These are phyloP conservation scores for Leccinum broughii DNA, from an alignment of 768 basidiomycete species.

Conservation along the genomic window DNA sequence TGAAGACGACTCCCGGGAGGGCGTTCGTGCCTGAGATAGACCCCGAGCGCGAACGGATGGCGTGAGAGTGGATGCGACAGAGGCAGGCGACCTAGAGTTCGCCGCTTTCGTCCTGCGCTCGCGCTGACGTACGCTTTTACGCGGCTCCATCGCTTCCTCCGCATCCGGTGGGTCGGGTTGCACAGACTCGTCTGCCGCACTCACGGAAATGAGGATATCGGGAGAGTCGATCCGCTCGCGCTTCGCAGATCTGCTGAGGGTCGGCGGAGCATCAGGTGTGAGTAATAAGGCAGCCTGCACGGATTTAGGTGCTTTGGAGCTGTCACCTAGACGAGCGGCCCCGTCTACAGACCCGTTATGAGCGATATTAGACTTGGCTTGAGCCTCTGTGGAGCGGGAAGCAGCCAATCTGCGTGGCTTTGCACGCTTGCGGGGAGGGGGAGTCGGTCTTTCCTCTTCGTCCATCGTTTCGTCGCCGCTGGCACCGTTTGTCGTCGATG, in stretches of 20 bases:
- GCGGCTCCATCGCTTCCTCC: conserved; percentile 25
- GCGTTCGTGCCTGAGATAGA: conserved; percentile 22
- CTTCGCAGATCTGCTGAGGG: conserved; percentile 19
- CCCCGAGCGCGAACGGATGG: conserved; percentile 24
- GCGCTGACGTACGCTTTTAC: conserved; percentile 33
- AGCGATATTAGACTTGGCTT: conserved; percentile 5
- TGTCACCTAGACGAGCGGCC: conserved; percentile 7
- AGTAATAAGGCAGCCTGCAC: conserved; percentile 17
- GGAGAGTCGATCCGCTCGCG: conserved; percentile 24
- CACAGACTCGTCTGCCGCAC: conserved; percentile 11
- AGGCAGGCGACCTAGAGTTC: conserved; percentile 25
- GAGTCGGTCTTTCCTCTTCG: conserved; percentile 30
- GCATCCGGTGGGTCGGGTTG: conserved; percentile 16
- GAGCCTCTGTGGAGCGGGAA: conserved; percentile 8
- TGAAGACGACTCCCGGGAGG: conserved; percentile 26
- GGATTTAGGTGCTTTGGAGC: neutral
- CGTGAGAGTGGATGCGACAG: conserved; percentile 32
- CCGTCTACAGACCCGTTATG: conserved; percentile 10
- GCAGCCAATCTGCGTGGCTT: conserved; percentile 27
- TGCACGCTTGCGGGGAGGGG: conserved; percentile 34
- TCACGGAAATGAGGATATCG: conserved; percentile 9
- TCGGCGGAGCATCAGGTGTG: conserved; percentile 13
- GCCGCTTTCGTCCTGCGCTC: conserved; percentile 27
- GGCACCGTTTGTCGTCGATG: conserved; percentile 31
- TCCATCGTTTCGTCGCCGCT: conserved; percentile 36